These are phyloP conservation scores for Aristolochia californica DNA, from an alignment of 164 flowering plant species.

Conservation along the genomic window DNA sequence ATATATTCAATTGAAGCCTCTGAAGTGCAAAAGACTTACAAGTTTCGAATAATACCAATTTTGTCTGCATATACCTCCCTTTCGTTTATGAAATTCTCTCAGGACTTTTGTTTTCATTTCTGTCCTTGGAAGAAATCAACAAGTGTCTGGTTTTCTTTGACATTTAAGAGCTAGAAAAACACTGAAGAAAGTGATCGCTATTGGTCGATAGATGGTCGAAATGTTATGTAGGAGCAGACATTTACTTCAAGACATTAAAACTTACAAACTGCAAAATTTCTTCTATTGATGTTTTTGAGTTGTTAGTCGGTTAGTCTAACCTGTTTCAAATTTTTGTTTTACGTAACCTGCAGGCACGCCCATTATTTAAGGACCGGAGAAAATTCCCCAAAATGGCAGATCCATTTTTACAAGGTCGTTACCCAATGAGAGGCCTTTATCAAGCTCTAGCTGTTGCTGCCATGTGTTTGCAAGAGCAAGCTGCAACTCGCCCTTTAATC, in stretches of 20 bases:
- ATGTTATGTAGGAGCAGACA: neutral
- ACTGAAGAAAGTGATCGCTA: too few relatives aligned
- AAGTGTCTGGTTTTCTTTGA: too few relatives aligned
- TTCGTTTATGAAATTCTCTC: neutral
- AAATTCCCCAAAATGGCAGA: slow-evolving; percentile 35
- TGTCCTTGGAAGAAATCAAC: neutral
- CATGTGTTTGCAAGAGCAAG: slow-evolving; percentile 44
- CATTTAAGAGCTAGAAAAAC: too few relatives aligned
- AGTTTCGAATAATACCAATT: neutral
- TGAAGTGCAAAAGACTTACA: neutral
- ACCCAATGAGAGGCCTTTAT: slow-evolving; percentile 37
- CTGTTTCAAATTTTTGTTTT: neutral
- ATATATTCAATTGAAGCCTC: neutral
- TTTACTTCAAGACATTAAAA: neutral
- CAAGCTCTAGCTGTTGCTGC: slow-evolving; percentile 46
- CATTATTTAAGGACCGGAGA: slow-evolving; percentile 30
- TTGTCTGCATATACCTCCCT: neutral
- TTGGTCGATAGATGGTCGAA: too few relatives aligned
- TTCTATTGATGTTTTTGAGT: neutral
- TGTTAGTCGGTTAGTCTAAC: too few relatives aligned
- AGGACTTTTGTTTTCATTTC: neutral
- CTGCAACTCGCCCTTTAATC: slow-evolving; percentile 35
- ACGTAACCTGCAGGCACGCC: slow-evolving; percentile 31
- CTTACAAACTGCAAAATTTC: neutral
- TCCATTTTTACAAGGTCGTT: slow-evolving; percentile 32